These are phyloP conservation scores for Ilyonectria robusta DNA, from an alignment of 2,329 filamentous ascomycete species.

Conservation along the genomic window DNA sequence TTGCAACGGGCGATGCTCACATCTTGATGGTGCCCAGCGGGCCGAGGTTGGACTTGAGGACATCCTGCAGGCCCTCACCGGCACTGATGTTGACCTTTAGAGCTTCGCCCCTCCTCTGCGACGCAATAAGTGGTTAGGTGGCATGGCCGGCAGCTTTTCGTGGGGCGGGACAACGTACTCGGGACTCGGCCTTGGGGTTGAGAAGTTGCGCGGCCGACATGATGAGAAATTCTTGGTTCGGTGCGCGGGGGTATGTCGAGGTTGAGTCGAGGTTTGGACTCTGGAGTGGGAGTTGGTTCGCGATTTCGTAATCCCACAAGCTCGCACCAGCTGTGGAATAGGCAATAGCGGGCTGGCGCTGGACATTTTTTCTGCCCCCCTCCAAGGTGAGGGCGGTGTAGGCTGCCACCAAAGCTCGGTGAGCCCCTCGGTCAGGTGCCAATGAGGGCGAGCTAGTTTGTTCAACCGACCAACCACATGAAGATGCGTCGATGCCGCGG, in stretches of 20 bases:
- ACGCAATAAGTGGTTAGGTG: conserved; percentile 46
- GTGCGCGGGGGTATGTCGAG: conserved; percentile 40
- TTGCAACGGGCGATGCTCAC: conserved; percentile 60
- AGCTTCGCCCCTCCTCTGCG: conserved; percentile 94
- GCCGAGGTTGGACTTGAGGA: conserved; percentile 95
- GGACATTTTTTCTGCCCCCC: conserved; percentile 54
- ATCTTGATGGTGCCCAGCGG: conserved; percentile 97
- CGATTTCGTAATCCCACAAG: conserved; percentile 51
- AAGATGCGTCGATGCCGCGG: too few relatives aligned
- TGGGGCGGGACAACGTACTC: conserved; percentile 71
- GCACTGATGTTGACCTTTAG: conserved; percentile 96
- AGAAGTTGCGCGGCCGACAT: conserved; percentile 99
- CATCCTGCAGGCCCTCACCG: conserved; percentile 93
- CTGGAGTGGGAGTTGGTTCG: conserved; percentile 41
- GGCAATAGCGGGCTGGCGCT: conserved; percentile 48
- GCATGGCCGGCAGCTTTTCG: conserved; percentile 34
- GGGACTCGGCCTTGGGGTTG: conserved; percentile 98
- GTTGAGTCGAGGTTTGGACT: conserved; percentile 35
- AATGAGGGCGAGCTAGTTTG: conserved; percentile 11
- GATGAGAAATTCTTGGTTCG: conserved; percentile 37
- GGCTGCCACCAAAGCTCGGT: conserved; percentile 32
- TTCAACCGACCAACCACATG: too few relatives aligned
- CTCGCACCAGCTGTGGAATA: conserved; percentile 48
- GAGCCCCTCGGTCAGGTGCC: conserved; percentile 14
- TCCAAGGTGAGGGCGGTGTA: conserved; percentile 51